Evolutionary conservation across 768 basidiomycete genomes (phyloP).

Genomic region (Trichaptum fuscoviolaceum): DNA sequence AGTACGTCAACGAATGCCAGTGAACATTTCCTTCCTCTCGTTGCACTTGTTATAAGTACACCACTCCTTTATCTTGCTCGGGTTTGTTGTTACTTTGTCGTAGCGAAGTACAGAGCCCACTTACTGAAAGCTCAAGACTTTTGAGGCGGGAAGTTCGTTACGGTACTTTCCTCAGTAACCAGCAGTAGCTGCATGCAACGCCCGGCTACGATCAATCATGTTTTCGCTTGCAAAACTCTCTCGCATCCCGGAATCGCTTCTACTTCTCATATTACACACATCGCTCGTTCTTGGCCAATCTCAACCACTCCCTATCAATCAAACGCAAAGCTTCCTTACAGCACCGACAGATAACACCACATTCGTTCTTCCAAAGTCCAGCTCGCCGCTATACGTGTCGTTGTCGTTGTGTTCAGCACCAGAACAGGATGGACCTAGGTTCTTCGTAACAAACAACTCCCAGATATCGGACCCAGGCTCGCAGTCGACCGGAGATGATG

Average conservation of each 20-base stretch:
- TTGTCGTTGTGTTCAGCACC: constrained; percentile 26
- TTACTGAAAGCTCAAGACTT: too few species aligned
- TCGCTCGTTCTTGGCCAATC: neutral
- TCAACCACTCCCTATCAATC: neutral
- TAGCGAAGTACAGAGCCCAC: too few species aligned
- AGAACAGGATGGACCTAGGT: constrained; percentile 27
- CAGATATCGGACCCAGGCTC: constrained; percentile 29
- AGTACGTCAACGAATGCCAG: too few species aligned
- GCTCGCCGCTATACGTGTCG: constrained; percentile 24
- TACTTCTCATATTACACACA: neutral
- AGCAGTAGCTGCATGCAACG: too few species aligned
- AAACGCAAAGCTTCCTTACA: neutral
- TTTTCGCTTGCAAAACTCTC: neutral
- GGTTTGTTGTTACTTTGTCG: too few species aligned
- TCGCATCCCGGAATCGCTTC: neutral
- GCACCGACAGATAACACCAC: constrained; percentile 3
- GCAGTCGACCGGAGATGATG: constrained; percentile 31
- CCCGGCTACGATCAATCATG: too few species aligned
- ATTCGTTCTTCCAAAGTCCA: constrained; percentile 23
- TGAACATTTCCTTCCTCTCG: too few species aligned
- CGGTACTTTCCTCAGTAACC: too few species aligned
- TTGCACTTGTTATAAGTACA: too few species aligned
- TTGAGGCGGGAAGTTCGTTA: too few species aligned
- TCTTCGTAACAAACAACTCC: constrained; percentile 55
- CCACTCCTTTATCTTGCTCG: too few species aligned